Conservation (phyloP, 345 rosid species). For the Populus tremula region DNA sequence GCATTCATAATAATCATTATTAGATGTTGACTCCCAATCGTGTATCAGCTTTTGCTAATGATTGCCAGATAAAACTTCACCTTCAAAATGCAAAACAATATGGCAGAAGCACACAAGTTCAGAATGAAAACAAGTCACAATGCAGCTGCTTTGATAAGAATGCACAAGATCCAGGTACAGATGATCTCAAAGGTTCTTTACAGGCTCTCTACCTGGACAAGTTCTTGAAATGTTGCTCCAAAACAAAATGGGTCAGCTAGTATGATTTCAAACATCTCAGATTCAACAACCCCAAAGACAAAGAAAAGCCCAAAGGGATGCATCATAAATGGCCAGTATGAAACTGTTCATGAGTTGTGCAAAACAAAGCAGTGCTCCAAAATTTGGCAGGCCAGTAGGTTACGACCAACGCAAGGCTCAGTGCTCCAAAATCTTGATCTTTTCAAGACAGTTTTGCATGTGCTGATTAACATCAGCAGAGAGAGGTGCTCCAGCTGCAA, state of each 20-base stretch:
- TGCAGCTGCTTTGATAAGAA: no score
- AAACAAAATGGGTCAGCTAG: background rate
- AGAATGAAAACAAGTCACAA: no score
- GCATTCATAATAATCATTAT: no score
- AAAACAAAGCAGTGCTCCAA: background rate
- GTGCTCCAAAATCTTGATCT: constrained; percentile 55
- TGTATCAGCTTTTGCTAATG: no score
- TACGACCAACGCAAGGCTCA: background rate
- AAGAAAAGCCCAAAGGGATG: no score
- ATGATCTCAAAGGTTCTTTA: no score
- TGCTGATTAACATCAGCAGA: constrained; percentile 49
- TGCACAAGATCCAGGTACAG: no score
- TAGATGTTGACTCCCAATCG: no score
- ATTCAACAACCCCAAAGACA: background rate
- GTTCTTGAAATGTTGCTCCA: background rate
- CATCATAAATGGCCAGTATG: background rate
- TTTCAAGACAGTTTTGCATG: constrained; percentile 60
- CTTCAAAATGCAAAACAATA: no score
- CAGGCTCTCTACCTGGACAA: background rate
- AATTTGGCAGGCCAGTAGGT: background rate
- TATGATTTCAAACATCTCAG: background rate
- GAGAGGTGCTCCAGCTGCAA: constrained; percentile 35
- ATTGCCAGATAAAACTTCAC: no score
- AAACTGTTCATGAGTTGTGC: background rate
- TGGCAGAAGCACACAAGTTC: no score